These are phyloP conservation scores for Musa troglodytarum DNA, from an alignment of 176 grass and related monocot species.

Conservation along the genomic window DNA sequence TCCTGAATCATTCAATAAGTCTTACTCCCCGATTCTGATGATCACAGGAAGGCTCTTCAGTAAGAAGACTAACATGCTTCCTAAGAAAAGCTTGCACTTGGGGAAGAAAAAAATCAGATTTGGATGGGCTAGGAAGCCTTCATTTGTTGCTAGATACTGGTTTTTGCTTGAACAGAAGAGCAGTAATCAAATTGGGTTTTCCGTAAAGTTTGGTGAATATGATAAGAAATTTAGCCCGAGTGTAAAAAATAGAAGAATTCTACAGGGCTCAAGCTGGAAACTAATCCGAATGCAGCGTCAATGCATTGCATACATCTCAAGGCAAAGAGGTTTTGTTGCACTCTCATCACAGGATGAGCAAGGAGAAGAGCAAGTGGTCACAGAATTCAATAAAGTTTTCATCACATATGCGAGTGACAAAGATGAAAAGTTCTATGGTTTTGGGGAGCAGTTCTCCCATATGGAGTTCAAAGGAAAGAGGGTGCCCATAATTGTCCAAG, in stretches of 20 bases:
- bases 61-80: background rate
- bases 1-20: conserved; percentile 4
- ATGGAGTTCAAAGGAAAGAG: conserved; percentile 85
- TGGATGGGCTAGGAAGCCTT: background rate
- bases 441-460: conserved; percentile 88
- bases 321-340: conserved; percentile 4
- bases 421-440: conserved; percentile 75
- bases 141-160: conserved; percentile 50
- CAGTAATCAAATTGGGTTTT: conserved; percentile 51
- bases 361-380: conserved; percentile 15
- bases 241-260: background rate
- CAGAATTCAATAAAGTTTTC: conserved; percentile 66
- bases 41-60: conserved; percentile 38
- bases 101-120: background rate
- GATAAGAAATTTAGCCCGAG: conserved; percentile 29
- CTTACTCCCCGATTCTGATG: conserved; percentile 49
- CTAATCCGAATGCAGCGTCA: background rate
- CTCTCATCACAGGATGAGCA: conserved; percentile 7
- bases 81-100: conserved; percentile 13
- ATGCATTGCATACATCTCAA: background rate
- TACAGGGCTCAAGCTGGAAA: conserved; percentile 16
- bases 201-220: conserved; percentile 56
- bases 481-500: conserved; percentile 80
- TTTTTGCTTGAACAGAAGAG: conserved; percentile 61
- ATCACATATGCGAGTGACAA: conserved; percentile 51